Conservation (phyloP, 106 monocot genomes). For the Dioscorea dumetorum region DNA sequence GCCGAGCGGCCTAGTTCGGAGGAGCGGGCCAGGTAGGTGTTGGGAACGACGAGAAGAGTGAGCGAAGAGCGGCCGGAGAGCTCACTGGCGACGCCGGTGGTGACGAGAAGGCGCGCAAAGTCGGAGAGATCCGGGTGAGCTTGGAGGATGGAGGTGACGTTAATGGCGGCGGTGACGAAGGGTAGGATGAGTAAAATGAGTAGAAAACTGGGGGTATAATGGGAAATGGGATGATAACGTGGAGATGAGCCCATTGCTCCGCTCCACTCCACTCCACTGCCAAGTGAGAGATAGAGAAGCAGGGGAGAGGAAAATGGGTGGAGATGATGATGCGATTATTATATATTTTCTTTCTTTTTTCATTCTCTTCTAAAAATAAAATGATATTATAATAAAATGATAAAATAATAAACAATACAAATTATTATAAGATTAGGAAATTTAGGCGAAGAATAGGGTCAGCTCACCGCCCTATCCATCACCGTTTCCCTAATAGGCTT, state of each 20-base stretch:
- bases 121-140: constrained; percentile 13
- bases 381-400: too few species aligned
- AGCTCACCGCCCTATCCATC: neutral
- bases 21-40: constrained; percentile 22
- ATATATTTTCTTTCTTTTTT: neutral
- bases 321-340: neutral
- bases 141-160: constrained; percentile 8
- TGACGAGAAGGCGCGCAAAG: constrained; percentile 21
- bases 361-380: too few species aligned
- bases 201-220: neutral
- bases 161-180: neutral
- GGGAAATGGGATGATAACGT: neutral
- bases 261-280: neutral
- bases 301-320: neutral
- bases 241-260: constrained; percentile 2
- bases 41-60: constrained; percentile 44
- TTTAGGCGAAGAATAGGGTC: neutral
- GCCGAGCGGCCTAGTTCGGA: constrained; percentile 1
- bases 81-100: constrained; percentile 29
- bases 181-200: constrained; percentile 2
- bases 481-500: neutral
- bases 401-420: too few species aligned
- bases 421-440: too few species aligned
- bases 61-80: constrained; percentile 29
- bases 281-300: neutral